Evolutionary conservation across 202 grass and related monocot genomes (phyloP).

Genomic region (Carex sylvatica): DNA sequence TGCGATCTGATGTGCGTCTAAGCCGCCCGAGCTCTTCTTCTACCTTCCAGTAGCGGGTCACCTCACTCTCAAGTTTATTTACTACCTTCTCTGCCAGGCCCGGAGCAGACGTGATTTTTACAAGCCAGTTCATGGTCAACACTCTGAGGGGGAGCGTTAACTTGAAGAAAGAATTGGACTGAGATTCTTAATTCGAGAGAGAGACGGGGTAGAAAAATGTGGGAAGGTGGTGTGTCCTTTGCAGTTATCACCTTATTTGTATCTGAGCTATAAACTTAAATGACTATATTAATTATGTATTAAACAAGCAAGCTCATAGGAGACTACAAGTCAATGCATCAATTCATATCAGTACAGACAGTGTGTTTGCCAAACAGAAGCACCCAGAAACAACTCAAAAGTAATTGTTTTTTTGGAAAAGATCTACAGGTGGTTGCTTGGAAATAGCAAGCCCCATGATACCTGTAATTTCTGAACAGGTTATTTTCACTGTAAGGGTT

Average conservation of each 20-base stretch:
- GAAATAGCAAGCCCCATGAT: too few relatives aligned
- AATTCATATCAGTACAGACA: not conserved
- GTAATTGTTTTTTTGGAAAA: too few relatives aligned
- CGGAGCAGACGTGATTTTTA: not conserved
- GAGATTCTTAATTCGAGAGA: too few relatives aligned
- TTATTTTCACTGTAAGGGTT: too few relatives aligned
- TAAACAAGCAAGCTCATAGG: not conserved
- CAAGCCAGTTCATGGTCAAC: not conserved
- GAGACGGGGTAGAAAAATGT: too few relatives aligned
- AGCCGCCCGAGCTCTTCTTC: conserved; percentile 26
- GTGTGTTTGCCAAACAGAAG: too few relatives aligned
- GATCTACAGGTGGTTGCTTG: too few relatives aligned
- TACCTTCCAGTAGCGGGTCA: conserved; percentile 21
- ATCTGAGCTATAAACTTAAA: conserved; percentile 42
- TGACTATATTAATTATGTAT: not conserved
- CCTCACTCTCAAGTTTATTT: not conserved
- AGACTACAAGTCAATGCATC: not conserved
- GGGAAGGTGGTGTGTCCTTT: conserved; percentile 62
- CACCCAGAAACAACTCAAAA: too few relatives aligned
- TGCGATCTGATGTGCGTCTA: conserved; percentile 3
- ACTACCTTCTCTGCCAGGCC: not conserved
- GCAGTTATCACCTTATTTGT: conserved; percentile 63
- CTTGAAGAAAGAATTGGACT: not conserved
- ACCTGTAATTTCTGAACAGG: too few relatives aligned
- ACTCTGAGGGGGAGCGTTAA: too few relatives aligned